Percentiles rank a stretch among this genome's conserved stretches.
Evolutionary conservation across 768 basidiomycete genomes (phyloP).

Genomic region (Lentinula boryana): DNA sequence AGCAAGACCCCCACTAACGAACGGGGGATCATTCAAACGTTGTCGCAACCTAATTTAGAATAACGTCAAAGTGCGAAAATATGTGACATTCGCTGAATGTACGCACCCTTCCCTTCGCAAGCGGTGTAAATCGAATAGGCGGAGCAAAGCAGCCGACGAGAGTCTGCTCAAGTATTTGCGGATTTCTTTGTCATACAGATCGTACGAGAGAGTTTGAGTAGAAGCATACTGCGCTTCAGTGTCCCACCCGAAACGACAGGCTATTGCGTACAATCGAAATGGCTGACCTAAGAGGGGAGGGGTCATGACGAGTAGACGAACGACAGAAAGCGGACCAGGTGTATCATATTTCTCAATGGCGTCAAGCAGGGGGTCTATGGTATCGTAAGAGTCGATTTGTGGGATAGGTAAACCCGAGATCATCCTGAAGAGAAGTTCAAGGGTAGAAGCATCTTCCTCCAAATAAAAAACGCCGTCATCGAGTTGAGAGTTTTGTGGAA

Average conservation of each 20-base stretch:
- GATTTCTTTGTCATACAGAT: constrained; percentile 41
- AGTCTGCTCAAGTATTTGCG: constrained; percentile 41
- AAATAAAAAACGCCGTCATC: constrained; percentile 34
- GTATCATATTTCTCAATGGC: constrained; percentile 70
- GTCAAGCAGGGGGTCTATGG: constrained; percentile 50
- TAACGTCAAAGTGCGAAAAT: background rate
- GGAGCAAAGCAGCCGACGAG: constrained; percentile 43
- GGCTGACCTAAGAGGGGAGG: constrained; percentile 44
- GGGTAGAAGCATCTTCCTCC: constrained; percentile 49
- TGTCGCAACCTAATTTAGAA: constrained; percentile 26
- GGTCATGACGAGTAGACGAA: constrained; percentile 52
- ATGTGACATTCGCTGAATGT: background rate
- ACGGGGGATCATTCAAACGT: constrained; percentile 51
- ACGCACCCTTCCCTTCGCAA: constrained; percentile 38
- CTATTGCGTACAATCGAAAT: constrained; percentile 46
- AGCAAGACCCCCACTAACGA: constrained; percentile 40
- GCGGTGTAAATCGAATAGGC: constrained; percentile 51
- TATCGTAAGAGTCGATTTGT: constrained; percentile 42
- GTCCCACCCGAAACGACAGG: constrained; percentile 55
- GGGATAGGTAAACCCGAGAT: constrained; percentile 52
- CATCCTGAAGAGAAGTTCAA: constrained; percentile 56
- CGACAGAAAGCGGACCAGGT: constrained; percentile 54
- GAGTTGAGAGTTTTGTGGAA: constrained; percentile 34
- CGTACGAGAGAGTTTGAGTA: constrained; percentile 44
- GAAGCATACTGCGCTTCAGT: constrained; percentile 52